Evolutionary conservation across 495 filamentous ascomycete genomes (phyloP).

Genomic region (Lentithecium fluviatile): DNA sequence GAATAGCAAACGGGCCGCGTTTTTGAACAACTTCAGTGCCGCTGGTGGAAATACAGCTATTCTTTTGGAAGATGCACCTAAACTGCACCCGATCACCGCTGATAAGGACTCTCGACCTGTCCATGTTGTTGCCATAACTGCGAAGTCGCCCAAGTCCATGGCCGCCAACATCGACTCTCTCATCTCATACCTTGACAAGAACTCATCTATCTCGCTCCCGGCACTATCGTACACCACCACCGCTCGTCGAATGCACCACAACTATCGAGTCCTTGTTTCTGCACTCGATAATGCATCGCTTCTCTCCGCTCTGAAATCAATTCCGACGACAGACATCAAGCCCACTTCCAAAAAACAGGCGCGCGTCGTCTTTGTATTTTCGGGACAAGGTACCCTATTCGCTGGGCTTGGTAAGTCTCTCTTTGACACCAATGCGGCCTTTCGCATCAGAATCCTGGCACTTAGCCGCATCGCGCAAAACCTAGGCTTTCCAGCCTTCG

Average conservation of each 20-base stretch:
- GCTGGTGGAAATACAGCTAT: constrained; percentile 49
- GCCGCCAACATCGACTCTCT: constrained; percentile 55
- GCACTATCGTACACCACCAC: constrained; percentile 48
- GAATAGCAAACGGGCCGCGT: constrained; percentile 36
- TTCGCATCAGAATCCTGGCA: constrained; percentile 37
- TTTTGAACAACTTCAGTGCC: constrained; percentile 50
- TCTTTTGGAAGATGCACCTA: constrained; percentile 57
- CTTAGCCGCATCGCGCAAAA: constrained; percentile 37
- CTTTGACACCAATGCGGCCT: constrained; percentile 31
- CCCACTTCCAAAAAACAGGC: too few relatives aligned
- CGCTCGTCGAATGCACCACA: constrained; percentile 49
- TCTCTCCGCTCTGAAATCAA: constrained; percentile 35
- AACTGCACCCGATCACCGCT: constrained; percentile 45
- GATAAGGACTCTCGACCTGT: too few relatives aligned
- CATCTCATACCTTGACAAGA: constrained; percentile 52
- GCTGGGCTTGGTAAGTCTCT: constrained; percentile 40
- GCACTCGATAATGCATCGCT: constrained; percentile 43
- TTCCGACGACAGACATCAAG: constrained; percentile 43
- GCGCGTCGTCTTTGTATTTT: constrained; percentile 57
- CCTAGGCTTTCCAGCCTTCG: constrained; percentile 40
- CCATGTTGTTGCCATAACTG: too few relatives aligned
- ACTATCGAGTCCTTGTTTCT: constrained; percentile 45
- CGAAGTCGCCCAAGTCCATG: too few relatives aligned
- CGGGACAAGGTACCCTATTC: constrained; percentile 44
- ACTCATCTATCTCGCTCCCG: constrained; percentile 47